Percentiles rank a stretch among this genome's conserved stretches.
phyloP scores from a whole-genome alignment of 2,329 filamentous ascomycete genomes.

The Colletotrichum horii region DNA sequence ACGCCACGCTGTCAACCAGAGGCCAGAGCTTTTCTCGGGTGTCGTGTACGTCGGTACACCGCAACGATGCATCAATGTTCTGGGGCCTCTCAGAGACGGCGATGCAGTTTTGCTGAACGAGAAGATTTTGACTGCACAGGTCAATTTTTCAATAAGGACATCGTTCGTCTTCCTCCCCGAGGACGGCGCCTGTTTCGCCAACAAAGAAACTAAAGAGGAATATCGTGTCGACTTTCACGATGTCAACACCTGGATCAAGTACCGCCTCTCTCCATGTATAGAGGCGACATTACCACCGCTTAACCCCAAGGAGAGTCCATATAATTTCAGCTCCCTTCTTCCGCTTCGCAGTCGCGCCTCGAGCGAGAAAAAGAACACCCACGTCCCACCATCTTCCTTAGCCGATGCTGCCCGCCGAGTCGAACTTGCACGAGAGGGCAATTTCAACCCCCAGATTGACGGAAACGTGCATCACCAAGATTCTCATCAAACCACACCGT shows the following conservation, averaged over 20 bases:
- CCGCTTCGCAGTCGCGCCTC: conserved; percentile 51
- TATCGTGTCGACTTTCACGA: conserved; percentile 88
- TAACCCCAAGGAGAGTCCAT: conserved; percentile 39
- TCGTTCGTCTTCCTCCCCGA: conserved; percentile 86
- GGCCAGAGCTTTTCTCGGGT: conserved; percentile 84
- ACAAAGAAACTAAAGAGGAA: conserved; percentile 79
- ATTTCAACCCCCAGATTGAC: conserved; percentile 53
- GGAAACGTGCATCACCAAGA: conserved; percentile 26
- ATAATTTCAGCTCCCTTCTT: conserved; percentile 50
- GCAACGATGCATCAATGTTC: conserved; percentile 86
- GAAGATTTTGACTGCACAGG: conserved; percentile 87
- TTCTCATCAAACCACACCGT: conserved; percentile 12
- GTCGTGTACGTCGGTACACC: conserved; percentile 87
- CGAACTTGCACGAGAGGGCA: conserved; percentile 38
- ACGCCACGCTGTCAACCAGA: conserved; percentile 83
- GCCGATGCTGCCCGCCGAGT: conserved; percentile 31
- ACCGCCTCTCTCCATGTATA: conserved; percentile 80
- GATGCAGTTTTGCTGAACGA: conserved; percentile 90
- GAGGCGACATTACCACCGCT: conserved; percentile 67
- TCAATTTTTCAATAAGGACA: conserved; percentile 90
- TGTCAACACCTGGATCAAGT: conserved; percentile 77
- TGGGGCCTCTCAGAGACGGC: conserved; percentile 89
- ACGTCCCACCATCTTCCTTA: conserved; percentile 20
- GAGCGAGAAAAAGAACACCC: conserved; percentile 34
- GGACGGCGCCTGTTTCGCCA: conserved; percentile 85